Percentiles rank a stretch among this genome's conserved stretches.
Conservation (phyloP, 768 basidiomycete genomes). For the Lactarius deliciosus region DNA sequence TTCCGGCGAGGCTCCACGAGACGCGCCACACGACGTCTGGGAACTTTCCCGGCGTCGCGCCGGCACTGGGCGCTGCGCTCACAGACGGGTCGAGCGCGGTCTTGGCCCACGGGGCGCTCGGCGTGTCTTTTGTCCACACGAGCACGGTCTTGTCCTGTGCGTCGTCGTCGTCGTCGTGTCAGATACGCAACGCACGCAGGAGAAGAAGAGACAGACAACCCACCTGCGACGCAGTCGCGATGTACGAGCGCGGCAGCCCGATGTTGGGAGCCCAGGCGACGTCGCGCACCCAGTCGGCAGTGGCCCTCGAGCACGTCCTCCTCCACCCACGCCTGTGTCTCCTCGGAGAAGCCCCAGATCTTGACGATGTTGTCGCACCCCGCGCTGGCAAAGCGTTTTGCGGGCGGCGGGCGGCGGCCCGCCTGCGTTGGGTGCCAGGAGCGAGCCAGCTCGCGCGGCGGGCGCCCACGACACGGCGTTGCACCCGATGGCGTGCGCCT, state of each 20-base stretch:
- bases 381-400: conserved; percentile 92
- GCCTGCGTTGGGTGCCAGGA: conserved; percentile 66
- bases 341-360: conserved; percentile 90
- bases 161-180: too few species aligned
- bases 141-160: conserved; percentile 76
- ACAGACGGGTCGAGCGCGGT: conserved; percentile 73
- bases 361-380: conserved; percentile 96
- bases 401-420: conserved; percentile 42
- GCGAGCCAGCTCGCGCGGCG: conserved; percentile 79
- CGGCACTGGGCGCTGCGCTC: conserved; percentile 42
- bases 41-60: conserved; percentile 71
- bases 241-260: conserved; percentile 90
- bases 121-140: conserved; percentile 87
- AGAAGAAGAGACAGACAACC: neutral
- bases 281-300: conserved; percentile 96
- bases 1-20: conserved; percentile 95
- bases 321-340: conserved; percentile 84
- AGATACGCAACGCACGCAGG: too few species aligned
- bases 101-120: conserved; percentile 74
- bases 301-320: conserved; percentile 92
- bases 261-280: conserved; percentile 99
- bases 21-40: conserved; percentile 99
- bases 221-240: conserved; percentile 92
- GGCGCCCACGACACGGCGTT: conserved; percentile 99
- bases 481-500: conserved; percentile 93